These are phyloP conservation scores for Ambrosia artemisiifolia DNA, from an alignment of 129 eudicot genomes.

Conservation along the genomic window DNA sequence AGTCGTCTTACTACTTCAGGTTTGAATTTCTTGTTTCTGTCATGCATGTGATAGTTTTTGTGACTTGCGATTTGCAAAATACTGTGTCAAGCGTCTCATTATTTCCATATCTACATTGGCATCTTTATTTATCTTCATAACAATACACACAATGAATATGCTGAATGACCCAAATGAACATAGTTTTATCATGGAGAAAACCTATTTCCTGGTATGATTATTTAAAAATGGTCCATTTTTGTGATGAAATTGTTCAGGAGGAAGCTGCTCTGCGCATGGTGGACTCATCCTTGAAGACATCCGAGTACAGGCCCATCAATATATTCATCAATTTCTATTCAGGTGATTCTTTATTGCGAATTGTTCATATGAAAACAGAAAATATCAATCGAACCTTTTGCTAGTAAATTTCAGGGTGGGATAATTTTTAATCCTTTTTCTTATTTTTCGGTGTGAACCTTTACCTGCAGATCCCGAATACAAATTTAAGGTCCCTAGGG, in stretches of 20 bases:
- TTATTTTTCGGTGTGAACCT: slow-evolving; percentile 14
- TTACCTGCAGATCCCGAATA: slow-evolving; percentile 79
- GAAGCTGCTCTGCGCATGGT: slow-evolving; percentile 90
- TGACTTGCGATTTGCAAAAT: not conserved
- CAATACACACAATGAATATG: not conserved
- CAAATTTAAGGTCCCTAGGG: slow-evolving; percentile 77
- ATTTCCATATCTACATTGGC: not conserved
- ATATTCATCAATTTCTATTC: slow-evolving; percentile 86
- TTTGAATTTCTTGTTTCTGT: slow-evolving; percentile 17
- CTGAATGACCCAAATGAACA: not conserved
- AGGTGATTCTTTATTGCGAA: slow-evolving; percentile 35
- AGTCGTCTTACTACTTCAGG: slow-evolving; percentile 97
- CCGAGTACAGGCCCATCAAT: slow-evolving; percentile 87
- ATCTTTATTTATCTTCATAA: not conserved
- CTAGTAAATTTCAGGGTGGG: not conserved
- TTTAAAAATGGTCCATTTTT: slow-evolving; percentile 9
- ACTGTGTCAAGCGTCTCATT: not conserved
- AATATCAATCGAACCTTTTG: not conserved
- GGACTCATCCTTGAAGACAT: slow-evolving; percentile 64
- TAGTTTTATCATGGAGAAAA: not conserved
- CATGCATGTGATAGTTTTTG: not conserved
- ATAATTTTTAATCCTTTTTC: not conserved
- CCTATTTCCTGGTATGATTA: not conserved
- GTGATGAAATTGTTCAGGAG: slow-evolving; percentile 45
- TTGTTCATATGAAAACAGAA: not conserved